These are phyloP conservation scores for Solanum medicagineum DNA, from an alignment of 257 asterid species.

Conservation along the genomic window DNA sequence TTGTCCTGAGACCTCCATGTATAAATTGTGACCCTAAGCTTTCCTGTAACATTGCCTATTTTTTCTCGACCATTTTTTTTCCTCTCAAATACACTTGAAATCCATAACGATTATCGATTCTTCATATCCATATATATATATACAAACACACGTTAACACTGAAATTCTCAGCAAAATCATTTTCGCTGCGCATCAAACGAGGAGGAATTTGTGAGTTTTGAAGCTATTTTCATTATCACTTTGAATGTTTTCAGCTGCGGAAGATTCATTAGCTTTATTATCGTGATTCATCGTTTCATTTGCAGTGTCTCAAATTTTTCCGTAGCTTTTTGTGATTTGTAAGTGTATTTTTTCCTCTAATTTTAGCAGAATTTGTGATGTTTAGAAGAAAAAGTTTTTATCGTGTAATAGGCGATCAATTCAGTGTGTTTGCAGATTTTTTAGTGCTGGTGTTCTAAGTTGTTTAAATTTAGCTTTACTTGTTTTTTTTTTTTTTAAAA, in stretches of 20 bases:
- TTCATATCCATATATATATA: not conserved
- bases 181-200: not conserved
- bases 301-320: not conserved
- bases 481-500: not conserved
- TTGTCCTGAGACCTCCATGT: not conserved
- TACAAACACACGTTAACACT: not conserved
- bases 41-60: not conserved
- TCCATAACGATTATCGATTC: not conserved
- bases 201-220: not conserved
- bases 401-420: not conserved
- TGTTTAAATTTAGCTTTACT: not conserved
- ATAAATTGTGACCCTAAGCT: not conserved
- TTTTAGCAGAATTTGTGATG: not conserved
- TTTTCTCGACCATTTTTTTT: not conserved
- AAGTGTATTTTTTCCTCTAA: not conserved
- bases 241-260: not conserved
- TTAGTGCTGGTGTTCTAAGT: not conserved
- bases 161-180: not conserved
- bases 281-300: not conserved
- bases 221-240: not conserved
- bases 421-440: not conserved
- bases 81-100: not conserved
- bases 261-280: not conserved
- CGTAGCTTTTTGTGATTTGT: not conserved
- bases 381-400: not conserved